Evolutionary conservation across 495 filamentous ascomycete genomes (phyloP).

Genomic region (Penicillium canariense): DNA sequence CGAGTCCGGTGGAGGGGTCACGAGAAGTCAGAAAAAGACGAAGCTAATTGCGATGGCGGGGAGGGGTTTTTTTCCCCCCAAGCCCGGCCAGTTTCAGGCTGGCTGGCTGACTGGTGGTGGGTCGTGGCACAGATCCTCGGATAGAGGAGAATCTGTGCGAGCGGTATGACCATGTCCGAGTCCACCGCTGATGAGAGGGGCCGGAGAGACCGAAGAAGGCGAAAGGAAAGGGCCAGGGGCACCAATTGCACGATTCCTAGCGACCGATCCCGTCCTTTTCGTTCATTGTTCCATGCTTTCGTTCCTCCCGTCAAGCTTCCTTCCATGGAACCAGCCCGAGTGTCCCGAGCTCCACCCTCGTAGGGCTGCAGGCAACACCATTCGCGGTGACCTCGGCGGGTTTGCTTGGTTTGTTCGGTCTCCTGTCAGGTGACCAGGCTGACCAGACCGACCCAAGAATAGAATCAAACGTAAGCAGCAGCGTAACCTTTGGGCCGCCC

Average conservation of each 20-base stretch:
- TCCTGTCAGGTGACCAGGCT: neutral
- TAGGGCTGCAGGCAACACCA: slow-evolving; percentile 22
- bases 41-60: neutral
- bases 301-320: neutral
- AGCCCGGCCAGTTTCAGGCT: neutral
- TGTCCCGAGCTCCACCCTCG: slow-evolving; percentile 1
- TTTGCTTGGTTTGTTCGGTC: neutral
- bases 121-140: slow-evolving; percentile 7
- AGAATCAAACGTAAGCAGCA: too few species aligned
- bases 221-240: neutral
- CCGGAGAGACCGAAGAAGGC: too few species aligned
- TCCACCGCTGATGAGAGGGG: neutral
- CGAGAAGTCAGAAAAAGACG: neutral
- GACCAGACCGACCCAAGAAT: too few species aligned
- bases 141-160: neutral
- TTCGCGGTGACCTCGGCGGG: neutral
- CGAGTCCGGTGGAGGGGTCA: neutral
- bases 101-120: slow-evolving; percentile 19
- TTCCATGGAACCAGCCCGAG: neutral
- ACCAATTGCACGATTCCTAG: too few species aligned
- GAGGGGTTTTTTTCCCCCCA: neutral
- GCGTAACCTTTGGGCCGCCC: too few species aligned
- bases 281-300: neutral
- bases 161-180: neutral
- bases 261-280: too few species aligned